phyloP scores from a whole-genome alignment of 2,329 filamentous ascomycete species.

The Mycosphaerelloides madeirae region DNA sequence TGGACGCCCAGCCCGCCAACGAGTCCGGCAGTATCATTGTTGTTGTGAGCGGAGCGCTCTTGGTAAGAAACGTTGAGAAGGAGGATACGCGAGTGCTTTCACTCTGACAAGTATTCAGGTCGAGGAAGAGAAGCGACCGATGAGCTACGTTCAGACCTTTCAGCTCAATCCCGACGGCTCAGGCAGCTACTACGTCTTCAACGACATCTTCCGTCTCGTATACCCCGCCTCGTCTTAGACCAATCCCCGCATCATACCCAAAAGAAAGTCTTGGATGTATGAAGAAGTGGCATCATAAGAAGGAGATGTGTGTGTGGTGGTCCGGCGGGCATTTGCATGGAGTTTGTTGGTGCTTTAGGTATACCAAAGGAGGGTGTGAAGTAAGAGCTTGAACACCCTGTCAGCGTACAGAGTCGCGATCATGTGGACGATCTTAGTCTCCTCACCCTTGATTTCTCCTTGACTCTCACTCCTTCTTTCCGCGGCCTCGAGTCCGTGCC shows the following conservation, averaged over 20 bases:
- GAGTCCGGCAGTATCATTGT: slow-evolving; percentile 70
- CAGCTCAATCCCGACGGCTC: slow-evolving; percentile 66
- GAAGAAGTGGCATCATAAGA: neutral
- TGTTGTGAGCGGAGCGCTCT: slow-evolving; percentile 77
- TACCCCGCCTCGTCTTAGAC: slow-evolving; percentile 46
- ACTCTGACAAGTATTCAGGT: slow-evolving; percentile 51
- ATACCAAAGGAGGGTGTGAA: neutral
- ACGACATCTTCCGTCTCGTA: slow-evolving; percentile 92
- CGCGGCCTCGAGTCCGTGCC: neutral
- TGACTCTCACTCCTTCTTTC: neutral
- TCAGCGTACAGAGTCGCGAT: neutral
- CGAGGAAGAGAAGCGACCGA: slow-evolving; percentile 77
- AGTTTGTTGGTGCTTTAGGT: neutral
- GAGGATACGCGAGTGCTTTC: neutral
- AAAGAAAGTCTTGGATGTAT: neutral
- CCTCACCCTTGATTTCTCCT: neutral
- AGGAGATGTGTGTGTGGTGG: neutral
- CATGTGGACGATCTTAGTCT: neutral
- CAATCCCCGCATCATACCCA: neutral
- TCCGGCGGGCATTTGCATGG: neutral
- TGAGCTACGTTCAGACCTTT: slow-evolving; percentile 90
- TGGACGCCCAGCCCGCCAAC: slow-evolving; percentile 76
- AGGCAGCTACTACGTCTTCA: slow-evolving; percentile 79
- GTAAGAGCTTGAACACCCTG: neutral
- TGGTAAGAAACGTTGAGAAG: slow-evolving; percentile 53